phyloP scores from a whole-genome alignment of 2,329 filamentous ascomycete species.

The Phyllachora maydis region DNA sequence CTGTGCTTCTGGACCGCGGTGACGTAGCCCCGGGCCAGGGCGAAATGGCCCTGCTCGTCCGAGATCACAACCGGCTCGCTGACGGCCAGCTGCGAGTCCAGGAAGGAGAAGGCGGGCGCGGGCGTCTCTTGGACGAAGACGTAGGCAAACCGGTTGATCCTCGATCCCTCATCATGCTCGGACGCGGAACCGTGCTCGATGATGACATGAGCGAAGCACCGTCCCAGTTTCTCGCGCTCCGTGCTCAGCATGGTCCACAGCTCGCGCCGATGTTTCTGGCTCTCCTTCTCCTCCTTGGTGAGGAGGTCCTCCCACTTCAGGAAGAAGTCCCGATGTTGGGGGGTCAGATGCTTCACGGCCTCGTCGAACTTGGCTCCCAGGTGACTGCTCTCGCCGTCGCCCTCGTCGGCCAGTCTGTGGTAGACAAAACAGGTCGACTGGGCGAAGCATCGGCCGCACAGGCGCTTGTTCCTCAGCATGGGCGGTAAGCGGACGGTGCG shows the following conservation, averaged over 20 bases:
- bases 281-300: slow-evolving; percentile 85
- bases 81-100: slow-evolving; percentile 69
- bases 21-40: slow-evolving; percentile 80
- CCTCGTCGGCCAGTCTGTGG: slow-evolving; percentile 74
- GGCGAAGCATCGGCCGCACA: slow-evolving; percentile 77
- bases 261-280: slow-evolving; percentile 70
- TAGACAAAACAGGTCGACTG: slow-evolving; percentile 85
- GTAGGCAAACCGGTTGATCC: slow-evolving; percentile 85
- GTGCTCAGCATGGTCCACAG: slow-evolving; percentile 89
- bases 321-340: slow-evolving; percentile 64
- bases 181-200: slow-evolving; percentile 58
- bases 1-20: slow-evolving; percentile 52
- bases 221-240: slow-evolving; percentile 70
- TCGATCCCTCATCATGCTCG: slow-evolving; percentile 48
- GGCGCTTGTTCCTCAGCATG: slow-evolving; percentile 65
- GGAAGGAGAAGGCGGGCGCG: slow-evolving; percentile 52
- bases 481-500: slow-evolving; percentile 60
- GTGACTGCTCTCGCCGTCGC: slow-evolving; percentile 61
- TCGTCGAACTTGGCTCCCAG: slow-evolving; percentile 69
- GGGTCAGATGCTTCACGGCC: slow-evolving; percentile 55
- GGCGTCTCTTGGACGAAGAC: slow-evolving; percentile 54
- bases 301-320: slow-evolving; percentile 84
- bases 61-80: slow-evolving; percentile 93
- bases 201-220: slow-evolving; percentile 76
- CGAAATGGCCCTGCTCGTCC: slow-evolving; percentile 87